A percentile compares a stretch with the other conserved stretches of the same genome.
phyloP scores from a whole-genome alignment of 169 alveolate species.

The Plasmodium sp. region DNA sequence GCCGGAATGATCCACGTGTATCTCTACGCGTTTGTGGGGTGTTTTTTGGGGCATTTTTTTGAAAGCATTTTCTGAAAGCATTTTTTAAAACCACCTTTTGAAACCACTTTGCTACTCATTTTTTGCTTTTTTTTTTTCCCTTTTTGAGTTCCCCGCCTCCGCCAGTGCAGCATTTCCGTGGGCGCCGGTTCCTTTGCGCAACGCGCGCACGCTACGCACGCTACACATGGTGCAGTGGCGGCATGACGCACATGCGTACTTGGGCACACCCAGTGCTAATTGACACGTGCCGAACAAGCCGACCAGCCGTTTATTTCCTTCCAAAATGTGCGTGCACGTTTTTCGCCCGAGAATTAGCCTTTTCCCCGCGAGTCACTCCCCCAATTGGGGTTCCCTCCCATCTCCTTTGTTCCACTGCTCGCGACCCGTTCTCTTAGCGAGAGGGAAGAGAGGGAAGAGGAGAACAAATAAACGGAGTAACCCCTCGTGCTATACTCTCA shows the following conservation, averaged over 20 bases:
- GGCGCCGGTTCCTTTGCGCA: not conserved
- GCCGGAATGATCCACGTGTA: not conserved
- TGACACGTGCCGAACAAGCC: not conserved
- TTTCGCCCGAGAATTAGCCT: not conserved
- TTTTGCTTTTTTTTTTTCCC: not conserved
- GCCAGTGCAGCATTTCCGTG: not conserved
- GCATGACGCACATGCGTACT: not conserved
- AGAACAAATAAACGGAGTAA: not conserved
- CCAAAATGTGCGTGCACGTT: not conserved
- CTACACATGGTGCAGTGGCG: not conserved
- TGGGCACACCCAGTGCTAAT: not conserved
- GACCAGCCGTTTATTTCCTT: not conserved
- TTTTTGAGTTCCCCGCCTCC: not conserved
- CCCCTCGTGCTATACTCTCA: not conserved
- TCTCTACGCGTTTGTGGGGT: not conserved
- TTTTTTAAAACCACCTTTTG: too few species aligned
- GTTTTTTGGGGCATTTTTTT: too few species aligned
- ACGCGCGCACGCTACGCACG: not conserved
- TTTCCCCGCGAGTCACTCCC: not conserved
- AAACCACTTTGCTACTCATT: not conserved
- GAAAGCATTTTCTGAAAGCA: not conserved
- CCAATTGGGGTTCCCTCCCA: not conserved
- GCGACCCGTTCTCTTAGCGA: not conserved
- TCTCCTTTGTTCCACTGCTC: not conserved
- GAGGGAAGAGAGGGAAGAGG: not conserved